Evolutionary conservation across 2,329 filamentous ascomycete species (phyloP), one percentile per base, ranked within the genome.

Genomic region (Fusarium sp.): DNA sequence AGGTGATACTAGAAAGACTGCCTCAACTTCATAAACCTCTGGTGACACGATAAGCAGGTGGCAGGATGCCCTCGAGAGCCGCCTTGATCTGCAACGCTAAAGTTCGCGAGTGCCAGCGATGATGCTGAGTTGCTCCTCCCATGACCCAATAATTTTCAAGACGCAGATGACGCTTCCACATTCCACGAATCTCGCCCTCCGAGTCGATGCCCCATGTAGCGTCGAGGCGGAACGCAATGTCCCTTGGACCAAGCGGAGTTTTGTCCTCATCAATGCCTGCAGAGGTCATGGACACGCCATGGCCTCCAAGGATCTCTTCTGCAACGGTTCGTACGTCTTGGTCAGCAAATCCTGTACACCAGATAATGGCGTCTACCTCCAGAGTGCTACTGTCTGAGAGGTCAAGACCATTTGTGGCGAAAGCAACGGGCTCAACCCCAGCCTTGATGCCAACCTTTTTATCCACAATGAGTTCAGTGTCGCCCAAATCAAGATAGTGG

Each of bases 61-160:
- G 75, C 0, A 77, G 20, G 0, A 77, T 37, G 0, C 34, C 56
- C 20, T 72, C 70, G 7, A 77, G 41, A 3, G 45, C 59, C 1
- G 75, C 70, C 39, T 77, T 72, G 34, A 74, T 76, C 25, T 77
- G 70, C 34, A 77, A 35, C 0, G 71, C 73, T 8, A 77, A 18
- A 18, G 71, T 74, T 16, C 52, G 43, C 0, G 75, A 77, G 10
- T 72, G 60, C 66, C 70, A 77, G 8, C 64, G 58, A 23, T 74
- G 73, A 14, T 76, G 75, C 54, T 76, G 71, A 1, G 58, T 69
- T 16, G 67, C 72, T 9, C 66, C 73, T 1, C 70, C 64, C 63
- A 71, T 77, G 5, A 77, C n/a, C 68, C 72, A 72, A 32, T 67
- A 76, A 16, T 74, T 76, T 0, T 73, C 63, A 11, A 76, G 23